A percentile compares a stretch with the other conserved stretches of the same genome.
Conservation (phyloP, 2,329 filamentous ascomycete species). For the Stagonosporopsis tanaceti region DNA sequence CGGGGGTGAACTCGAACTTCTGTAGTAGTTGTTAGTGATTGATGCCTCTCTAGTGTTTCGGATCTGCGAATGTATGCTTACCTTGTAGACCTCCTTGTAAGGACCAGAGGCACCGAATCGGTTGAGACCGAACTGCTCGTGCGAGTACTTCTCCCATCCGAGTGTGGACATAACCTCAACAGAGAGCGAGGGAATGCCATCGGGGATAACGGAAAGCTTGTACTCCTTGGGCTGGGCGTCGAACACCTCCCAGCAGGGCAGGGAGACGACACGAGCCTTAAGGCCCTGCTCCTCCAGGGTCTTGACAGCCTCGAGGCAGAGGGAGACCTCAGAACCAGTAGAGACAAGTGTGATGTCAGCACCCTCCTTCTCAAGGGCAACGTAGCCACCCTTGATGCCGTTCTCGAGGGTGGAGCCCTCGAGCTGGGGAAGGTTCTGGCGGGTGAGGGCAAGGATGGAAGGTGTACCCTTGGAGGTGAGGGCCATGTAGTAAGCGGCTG, state of each 20-base stretch:
- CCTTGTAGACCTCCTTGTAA: constrained; percentile 98
- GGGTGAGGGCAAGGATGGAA: constrained; percentile 91
- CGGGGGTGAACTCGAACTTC: constrained; percentile 99
- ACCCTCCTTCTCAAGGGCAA: constrained; percentile 81
- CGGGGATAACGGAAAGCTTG: constrained; percentile 88
- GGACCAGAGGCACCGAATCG: constrained; percentile 96
- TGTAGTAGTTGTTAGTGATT: constrained; percentile 60
- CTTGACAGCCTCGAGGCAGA: constrained; percentile 92
- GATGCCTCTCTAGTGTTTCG: not conserved
- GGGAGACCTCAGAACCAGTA: constrained; percentile 94
- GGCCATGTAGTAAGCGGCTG: constrained; percentile 95
- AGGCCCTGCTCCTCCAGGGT: constrained; percentile 86
- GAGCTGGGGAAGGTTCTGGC: constrained; percentile 97
- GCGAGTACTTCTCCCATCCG: constrained; percentile 98
- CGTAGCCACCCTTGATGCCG: constrained; percentile 94
- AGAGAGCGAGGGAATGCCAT: constrained; percentile 90
- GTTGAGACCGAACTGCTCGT: constrained; percentile 99
- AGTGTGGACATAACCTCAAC: constrained; percentile 97
- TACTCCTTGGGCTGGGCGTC: constrained; percentile 95
- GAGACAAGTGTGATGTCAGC: constrained; percentile 90
- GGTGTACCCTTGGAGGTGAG: constrained; percentile 90
- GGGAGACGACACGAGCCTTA: constrained; percentile 89
- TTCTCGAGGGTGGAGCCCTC: constrained; percentile 91
- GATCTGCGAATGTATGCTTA: constrained; percentile 35
- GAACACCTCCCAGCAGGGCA: constrained; percentile 97